Evolutionary conservation across 2,329 filamentous ascomycete species (phyloP).

Genomic region (Hypoxylon rubiginosum): DNA sequence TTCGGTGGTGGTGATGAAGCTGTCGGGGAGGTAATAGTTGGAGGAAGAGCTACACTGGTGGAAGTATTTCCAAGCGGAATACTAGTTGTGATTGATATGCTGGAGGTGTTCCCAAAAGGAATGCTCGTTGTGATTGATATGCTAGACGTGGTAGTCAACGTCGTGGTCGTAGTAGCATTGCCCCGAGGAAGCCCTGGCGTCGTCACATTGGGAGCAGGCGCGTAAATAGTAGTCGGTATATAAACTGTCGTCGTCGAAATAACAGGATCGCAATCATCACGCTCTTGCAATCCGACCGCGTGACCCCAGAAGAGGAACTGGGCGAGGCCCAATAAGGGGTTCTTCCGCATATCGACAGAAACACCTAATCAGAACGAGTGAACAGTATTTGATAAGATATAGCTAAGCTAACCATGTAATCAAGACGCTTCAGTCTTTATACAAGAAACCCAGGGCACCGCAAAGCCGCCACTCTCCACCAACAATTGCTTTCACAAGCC

Average conservation of each 20-base stretch:
- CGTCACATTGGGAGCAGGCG: constrained; percentile 32
- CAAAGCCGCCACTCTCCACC: constrained; percentile 22
- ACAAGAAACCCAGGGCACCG: constrained; percentile 18
- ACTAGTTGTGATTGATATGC: constrained; percentile 17
- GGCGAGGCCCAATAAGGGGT: constrained; percentile 38
- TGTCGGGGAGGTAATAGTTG: constrained; percentile 20
- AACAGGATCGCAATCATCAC: constrained; percentile 37
- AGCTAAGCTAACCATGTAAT: constrained; percentile 21
- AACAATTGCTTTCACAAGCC: constrained; percentile 13
- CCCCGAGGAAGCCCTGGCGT: constrained; percentile 14
- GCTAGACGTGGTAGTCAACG: constrained; percentile 15
- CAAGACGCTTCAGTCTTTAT: constrained; percentile 24
- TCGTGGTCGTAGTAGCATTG: constrained; percentile 25
- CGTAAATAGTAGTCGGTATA: constrained; percentile 47
- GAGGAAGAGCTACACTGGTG: constrained; percentile 26
- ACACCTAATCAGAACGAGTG: constrained; percentile 20
- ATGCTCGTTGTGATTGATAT: constrained; percentile 23
- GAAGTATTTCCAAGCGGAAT: constrained; percentile 24
- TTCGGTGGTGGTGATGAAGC: constrained; percentile 35
- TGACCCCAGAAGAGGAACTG: constrained; percentile 38
- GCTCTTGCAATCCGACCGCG: constrained; percentile 37
- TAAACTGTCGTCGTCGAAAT: constrained; percentile 46
- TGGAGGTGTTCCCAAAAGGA: constrained; percentile 24
- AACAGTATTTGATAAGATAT: constrained; percentile 6
- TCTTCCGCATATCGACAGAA: constrained; percentile 40